Percentiles rank a stretch among this genome's conserved stretches.
phyloP scores from a whole-genome alignment of 345 rosid genomes.

The Cardamine occulta region DNA sequence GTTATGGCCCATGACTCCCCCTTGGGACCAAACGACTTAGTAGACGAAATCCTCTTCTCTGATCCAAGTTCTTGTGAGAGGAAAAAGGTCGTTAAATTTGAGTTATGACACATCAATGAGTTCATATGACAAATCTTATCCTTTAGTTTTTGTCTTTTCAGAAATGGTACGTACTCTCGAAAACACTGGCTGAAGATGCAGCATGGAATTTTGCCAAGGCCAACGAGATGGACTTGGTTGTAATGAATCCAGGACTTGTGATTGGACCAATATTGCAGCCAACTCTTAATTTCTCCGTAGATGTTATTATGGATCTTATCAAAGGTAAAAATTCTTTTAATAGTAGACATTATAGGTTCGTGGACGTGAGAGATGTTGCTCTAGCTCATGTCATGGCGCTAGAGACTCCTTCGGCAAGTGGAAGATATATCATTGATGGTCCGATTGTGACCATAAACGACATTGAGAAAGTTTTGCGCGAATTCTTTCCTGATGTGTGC shows the following conservation, averaged over 20 bases:
- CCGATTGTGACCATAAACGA: slow-evolving; percentile 17
- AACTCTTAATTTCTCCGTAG: slow-evolving; percentile 36
- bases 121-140: background rate
- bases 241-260: slow-evolving; percentile 50
- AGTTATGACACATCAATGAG: background rate
- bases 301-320: slow-evolving; percentile 30
- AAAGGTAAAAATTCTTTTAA: slow-evolving; percentile 42
- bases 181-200: slow-evolving; percentile 20
- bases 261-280: slow-evolving; percentile 53
- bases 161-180: background rate
- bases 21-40: slow-evolving; percentile 26
- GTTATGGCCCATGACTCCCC: slow-evolving; percentile 35
- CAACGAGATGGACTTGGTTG: slow-evolving; percentile 48
- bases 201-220: slow-evolving; percentile 50
- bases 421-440: slow-evolving; percentile 50
- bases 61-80: slow-evolving; percentile 36
- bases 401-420: slow-evolving; percentile 50
- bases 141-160: background rate
- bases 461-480: slow-evolving; percentile 20
- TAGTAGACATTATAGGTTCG: slow-evolving; percentile 29
- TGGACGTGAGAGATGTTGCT: slow-evolving; percentile 62
- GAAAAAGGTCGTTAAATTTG: background rate
- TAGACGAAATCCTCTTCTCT: slow-evolving; percentile 54
- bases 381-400: slow-evolving; percentile 55
- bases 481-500: slow-evolving; percentile 41